These are phyloP conservation scores for Globisporangium sylvaticum DNA, from an alignment of 352 stramenopile species.

Conservation along the genomic window DNA sequence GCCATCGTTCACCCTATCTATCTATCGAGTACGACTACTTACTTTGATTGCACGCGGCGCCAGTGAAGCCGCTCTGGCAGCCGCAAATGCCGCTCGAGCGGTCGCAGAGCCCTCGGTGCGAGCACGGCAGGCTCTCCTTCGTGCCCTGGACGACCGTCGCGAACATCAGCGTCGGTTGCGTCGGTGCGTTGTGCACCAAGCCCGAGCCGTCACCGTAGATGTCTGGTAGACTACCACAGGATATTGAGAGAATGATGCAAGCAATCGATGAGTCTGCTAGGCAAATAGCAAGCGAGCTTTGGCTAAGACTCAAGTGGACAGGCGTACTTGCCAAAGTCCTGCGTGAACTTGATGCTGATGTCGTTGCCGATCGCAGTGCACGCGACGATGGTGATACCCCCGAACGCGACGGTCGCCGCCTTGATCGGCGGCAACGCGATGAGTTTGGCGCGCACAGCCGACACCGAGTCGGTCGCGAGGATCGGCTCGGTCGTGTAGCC, in stretches of 20 bases:
- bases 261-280: too few relatives aligned
- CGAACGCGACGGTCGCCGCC: constrained; percentile 64
- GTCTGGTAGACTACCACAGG: constrained; percentile 36
- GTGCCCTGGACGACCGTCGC: constrained; percentile 73
- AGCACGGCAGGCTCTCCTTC: constrained; percentile 87
- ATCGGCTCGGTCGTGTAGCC: constrained; percentile 76
- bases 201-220: constrained; percentile 48
- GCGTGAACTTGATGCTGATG: constrained; percentile 72
- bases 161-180: constrained; percentile 39
- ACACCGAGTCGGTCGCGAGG: constrained; percentile 39
- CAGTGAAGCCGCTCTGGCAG: constrained; percentile 69
- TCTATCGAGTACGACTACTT: constrained; percentile 9
- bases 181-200: constrained; percentile 49
- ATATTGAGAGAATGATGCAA: neutral
- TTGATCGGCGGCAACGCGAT: constrained; percentile 56
- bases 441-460: constrained; percentile 47
- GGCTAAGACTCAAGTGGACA: too few relatives aligned
- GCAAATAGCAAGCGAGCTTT: too few relatives aligned
- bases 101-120: constrained; percentile 84
- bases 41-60: constrained; percentile 68
- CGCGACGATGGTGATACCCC: constrained; percentile 56
- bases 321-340: constrained; percentile 71
- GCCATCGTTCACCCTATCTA: too few relatives aligned
- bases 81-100: constrained; percentile 58
- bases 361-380: constrained; percentile 75